Percentiles rank a stretch among this genome's conserved stretches.
These are phyloP conservation scores for Hymenoscyphus fraxineus DNA, from an alignment of 2,329 filamentous ascomycete species.

Conservation along the genomic window DNA sequence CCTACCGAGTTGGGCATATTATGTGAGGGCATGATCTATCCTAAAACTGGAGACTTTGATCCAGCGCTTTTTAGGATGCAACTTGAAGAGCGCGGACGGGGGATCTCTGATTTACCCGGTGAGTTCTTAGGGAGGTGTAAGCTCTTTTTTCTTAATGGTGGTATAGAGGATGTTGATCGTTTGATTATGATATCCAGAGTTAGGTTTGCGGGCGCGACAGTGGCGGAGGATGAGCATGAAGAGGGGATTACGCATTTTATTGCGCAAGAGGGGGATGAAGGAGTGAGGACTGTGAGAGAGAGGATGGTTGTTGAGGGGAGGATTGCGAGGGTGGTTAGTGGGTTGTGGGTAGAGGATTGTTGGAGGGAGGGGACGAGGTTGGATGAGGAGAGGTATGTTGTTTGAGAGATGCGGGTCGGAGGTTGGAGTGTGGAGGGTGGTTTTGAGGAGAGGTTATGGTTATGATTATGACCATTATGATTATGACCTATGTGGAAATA, in stretches of 20 bases:
- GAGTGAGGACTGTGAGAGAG: conserved; percentile 43
- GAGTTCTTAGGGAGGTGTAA: conserved; percentile 47
- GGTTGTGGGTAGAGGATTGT: conserved; percentile 72
- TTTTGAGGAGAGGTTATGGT: neutral
- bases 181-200: conserved; percentile 54
- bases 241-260: conserved; percentile 68
- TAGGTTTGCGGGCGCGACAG: conserved; percentile 63
- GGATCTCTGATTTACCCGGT: conserved; percentile 46
- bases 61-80: conserved; percentile 47
- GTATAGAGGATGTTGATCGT: conserved; percentile 32
- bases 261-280: conserved; percentile 45
- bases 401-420: neutral
- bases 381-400: conserved; percentile 65
- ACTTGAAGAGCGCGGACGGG: conserved; percentile 53
- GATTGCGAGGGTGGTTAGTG: conserved; percentile 66
- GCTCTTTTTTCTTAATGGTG: conserved; percentile 39
- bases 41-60: conserved; percentile 46
- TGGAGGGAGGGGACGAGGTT: conserved; percentile 76
- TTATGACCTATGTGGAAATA: too few relatives aligned
- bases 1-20: conserved; percentile 58
- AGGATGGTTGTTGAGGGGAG: conserved; percentile 24
- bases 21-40: conserved; percentile 44
- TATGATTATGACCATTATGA: too few relatives aligned
- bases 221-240: conserved; percentile 50
- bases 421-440: neutral